Conservation (phyloP, 176 grass and related monocot genomes). For the Luzula sylvatica region DNA sequence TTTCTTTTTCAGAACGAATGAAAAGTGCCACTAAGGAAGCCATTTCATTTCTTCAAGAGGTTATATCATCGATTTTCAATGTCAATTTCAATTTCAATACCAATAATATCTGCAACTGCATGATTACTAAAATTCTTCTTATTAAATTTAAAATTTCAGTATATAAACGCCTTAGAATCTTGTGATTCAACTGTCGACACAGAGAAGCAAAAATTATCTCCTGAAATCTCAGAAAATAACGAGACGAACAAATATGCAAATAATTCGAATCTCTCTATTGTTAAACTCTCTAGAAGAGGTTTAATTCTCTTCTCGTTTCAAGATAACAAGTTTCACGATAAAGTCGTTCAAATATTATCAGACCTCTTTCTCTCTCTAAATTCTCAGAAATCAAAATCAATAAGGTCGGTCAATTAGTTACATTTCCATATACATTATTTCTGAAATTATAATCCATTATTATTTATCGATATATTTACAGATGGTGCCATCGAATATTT, state of each 20-base stretch:
- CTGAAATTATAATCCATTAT: too few species aligned
- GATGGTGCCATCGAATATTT: conserved; percentile 93
- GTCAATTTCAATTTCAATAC: conserved; percentile 20
- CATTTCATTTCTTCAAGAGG: conserved; percentile 70
- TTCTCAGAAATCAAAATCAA: conserved; percentile 61
- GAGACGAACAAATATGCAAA: conserved; percentile 18
- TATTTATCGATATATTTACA: conserved; percentile 49
- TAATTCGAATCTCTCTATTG: conserved; percentile 50
- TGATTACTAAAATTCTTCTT: conserved; percentile 5
- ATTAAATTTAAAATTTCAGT: conserved; percentile 37
- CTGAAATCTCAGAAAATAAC: conserved; percentile 20
- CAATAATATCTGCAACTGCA: conserved; percentile 7
- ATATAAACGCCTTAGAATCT: conserved; percentile 26
- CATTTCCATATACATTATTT: too few species aligned
- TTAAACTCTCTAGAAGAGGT: conserved; percentile 83
- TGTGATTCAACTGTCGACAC: conserved; percentile 18
- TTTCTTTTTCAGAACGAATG: conserved; percentile 58
- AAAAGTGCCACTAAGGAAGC: conserved; percentile 98
- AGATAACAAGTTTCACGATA: conserved; percentile 26
- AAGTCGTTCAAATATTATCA: conserved; percentile 55
- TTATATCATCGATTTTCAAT: conserved; percentile 13
- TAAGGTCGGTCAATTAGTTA: too few species aligned
- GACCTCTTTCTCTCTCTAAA: conserved; percentile 49
- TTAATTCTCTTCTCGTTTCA: conserved; percentile 75
- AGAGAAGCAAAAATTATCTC: conserved; percentile 81